Evolutionary conservation across 1,284 basidiomycete species (phyloP).

Genomic region (Pseudozyma hubeiensis): DNA sequence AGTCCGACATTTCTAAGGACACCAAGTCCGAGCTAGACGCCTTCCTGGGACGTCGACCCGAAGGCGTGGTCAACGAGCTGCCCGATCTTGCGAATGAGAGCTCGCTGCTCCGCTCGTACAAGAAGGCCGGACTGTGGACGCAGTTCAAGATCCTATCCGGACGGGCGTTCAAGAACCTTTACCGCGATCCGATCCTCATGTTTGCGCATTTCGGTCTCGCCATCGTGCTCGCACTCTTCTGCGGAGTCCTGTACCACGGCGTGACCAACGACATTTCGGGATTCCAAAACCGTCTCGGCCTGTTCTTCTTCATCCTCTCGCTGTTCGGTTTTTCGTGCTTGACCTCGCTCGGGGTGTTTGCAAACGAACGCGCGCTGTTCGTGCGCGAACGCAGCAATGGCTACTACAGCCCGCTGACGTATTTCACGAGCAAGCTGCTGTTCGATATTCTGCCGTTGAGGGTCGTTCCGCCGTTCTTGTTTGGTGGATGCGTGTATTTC

Average conservation of each 20-base stretch:
- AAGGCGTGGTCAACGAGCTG: constrained; percentile 45
- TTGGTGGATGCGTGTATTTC: constrained; percentile 92
- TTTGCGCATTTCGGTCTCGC: constrained; percentile 88
- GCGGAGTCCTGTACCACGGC: constrained; percentile 83
- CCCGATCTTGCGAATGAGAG: constrained; percentile 67
- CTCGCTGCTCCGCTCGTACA: constrained; percentile 77
- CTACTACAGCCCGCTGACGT: constrained; percentile 94
- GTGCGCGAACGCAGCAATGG: constrained; percentile 97
- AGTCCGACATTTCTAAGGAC: constrained; percentile 76
- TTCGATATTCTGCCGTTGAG: constrained; percentile 95
- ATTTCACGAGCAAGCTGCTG: constrained; percentile 92
- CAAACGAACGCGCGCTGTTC: constrained; percentile 92
- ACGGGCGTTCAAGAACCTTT: constrained; percentile 95
- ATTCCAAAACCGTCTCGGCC: constrained; percentile 76
- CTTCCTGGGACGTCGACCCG: constrained; percentile 36
- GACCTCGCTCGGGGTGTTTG: constrained; percentile 89
- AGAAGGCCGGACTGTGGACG: constrained; percentile 84
- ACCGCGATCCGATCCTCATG: constrained; percentile 88
- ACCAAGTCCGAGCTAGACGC: constrained; percentile 77
- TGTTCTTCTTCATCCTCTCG: constrained; percentile 95
- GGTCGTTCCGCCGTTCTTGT: constrained; percentile 91
- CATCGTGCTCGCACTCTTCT: constrained; percentile 84
- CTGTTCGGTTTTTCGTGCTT: constrained; percentile 96
- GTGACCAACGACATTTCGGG: constrained; percentile 73
- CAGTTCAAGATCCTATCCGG: constrained; percentile 94